Base-by-base conservation (phyloP, 352 stramenopile genomes). In the Halophytophthora polymorphica region DNA sequence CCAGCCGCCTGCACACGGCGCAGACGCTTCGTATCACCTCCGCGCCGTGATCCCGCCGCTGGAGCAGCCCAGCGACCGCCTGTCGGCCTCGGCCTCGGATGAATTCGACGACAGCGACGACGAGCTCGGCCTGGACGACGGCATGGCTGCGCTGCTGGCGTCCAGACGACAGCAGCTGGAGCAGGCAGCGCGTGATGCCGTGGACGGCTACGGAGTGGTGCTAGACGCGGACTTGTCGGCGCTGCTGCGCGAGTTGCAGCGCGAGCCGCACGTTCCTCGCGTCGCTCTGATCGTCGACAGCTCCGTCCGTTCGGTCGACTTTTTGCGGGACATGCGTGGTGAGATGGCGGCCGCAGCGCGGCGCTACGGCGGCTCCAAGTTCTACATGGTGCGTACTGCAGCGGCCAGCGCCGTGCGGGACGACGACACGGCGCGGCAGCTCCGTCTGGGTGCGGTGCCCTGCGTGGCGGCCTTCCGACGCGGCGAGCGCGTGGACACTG, bases 291-390 rank as follows among this genome's bases (percentile, higher is more conserved):
- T 80, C n/a, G 52, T 81, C 38, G 51, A 47, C 17, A 52, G 50
- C 21, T 40, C 45, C 8, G 21, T 43, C 1, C 47, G 47, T 13
- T 17, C 39, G 28, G 18, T 38, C 19, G 40, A 21, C 2, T 56
- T 56, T 19, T 38, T 68, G 23, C 50, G 40, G 21, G 60, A 53
- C 21, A 74, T 88, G 58, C 52, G 65, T 33, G 44, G 36, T 14
- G 64, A 79, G 45, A 78, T 89, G 65, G 43, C 63, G 12, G 34
- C 48, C 3, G 62, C 81, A 19, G 75, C 75, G 6, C 61, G 66
- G 37, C 60, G 58, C 13, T 85, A 71, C 51, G 15, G 83, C 29
- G 78, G 75, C 23, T 76, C 78, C 45, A 86, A 82, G 60, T 87
- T 89, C 45, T 83, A 74, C 61, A 45, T 72, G 15, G 60, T 68